Percentiles rank a stretch among this genome's conserved stretches.
phyloP scores from a whole-genome alignment of 306 rosid genomes.

The Arachis hypogaea region DNA sequence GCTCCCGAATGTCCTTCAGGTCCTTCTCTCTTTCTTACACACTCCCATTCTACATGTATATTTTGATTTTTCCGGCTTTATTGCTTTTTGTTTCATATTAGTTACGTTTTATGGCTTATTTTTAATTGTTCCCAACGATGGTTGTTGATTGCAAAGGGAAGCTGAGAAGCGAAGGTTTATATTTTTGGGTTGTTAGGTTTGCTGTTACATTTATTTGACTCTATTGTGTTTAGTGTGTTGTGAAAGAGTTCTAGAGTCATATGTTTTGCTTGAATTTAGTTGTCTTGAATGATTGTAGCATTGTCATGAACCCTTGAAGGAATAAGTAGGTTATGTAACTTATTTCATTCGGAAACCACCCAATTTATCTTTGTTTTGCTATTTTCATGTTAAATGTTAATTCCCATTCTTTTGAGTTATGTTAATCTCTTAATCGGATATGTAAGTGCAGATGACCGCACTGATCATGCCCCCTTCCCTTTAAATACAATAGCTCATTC shows the following conservation, averaged over 20 bases:
- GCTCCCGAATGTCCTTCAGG: slow-evolving; percentile 74
- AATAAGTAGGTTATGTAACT: no score
- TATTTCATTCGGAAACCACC: no score
- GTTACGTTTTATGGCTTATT: no score
- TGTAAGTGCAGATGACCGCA: neutral
- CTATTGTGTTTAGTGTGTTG: neutral
- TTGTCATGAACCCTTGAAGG: no score
- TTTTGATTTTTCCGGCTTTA: neutral
- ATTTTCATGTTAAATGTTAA: neutral
- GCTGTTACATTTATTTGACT: neutral
- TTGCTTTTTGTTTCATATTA: neutral
- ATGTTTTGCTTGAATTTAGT: no score
- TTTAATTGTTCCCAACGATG: neutral
- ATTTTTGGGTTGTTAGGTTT: neutral
- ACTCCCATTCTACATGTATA: neutral
- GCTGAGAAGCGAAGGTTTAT: neutral
- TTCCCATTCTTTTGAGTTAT: neutral
- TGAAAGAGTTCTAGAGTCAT: neutral
- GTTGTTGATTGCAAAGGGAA: slow-evolving; percentile 10
- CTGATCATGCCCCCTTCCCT: neutral
- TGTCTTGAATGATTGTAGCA: no score
- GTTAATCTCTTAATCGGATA: neutral
- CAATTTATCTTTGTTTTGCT: neutral
- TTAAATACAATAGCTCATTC: neutral
- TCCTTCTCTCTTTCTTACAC: slow-evolving; percentile 22